Percentiles rank a stretch among this genome's conserved stretches.
These are phyloP conservation scores for Fusarium proliferatum DNA, from an alignment of 2,329 filamentous ascomycete species.

Conservation along the genomic window DNA sequence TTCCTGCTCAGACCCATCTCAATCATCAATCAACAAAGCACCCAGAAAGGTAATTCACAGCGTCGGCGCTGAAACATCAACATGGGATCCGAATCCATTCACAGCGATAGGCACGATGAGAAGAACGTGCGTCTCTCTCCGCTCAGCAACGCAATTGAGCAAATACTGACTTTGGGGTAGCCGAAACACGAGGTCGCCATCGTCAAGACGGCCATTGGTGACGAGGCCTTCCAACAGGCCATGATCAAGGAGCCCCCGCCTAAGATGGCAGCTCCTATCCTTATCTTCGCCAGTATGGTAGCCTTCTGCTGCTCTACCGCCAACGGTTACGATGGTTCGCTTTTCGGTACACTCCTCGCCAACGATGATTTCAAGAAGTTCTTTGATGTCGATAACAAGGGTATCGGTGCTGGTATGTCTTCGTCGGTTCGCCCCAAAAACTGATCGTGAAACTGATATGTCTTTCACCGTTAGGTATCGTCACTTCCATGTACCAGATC, in stretches of 20 bases:
- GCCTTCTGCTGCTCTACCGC: conserved; percentile 47
- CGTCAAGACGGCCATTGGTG: conserved; percentile 41
- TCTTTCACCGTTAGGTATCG: conserved; percentile 19
- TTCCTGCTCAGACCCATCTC: conserved; percentile 12
- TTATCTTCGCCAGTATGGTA: conserved; percentile 41
- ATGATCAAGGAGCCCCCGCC: conserved; percentile 47
- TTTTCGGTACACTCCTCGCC: conserved; percentile 60
- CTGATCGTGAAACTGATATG: too few relatives aligned
- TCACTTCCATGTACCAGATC: conserved; percentile 60
- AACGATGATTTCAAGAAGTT: conserved; percentile 60
- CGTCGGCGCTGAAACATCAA: conserved; percentile 19
- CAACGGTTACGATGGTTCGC: conserved; percentile 59
- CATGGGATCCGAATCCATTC: conserved; percentile 36
- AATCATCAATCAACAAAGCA: conserved; percentile 3
- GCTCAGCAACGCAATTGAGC: background rate
- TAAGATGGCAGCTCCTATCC: conserved; percentile 23
- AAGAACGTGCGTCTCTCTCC: conserved; percentile 13
- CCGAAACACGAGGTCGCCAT: conserved; percentile 24
- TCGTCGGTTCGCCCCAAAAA: too few relatives aligned
- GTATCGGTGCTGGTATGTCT: conserved; percentile 37
- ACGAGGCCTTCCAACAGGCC: conserved; percentile 45
- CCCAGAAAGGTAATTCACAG: conserved; percentile 2
- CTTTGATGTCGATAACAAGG: conserved; percentile 51
- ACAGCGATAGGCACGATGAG: conserved; percentile 31
- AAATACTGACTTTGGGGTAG: background rate